Evolutionary conservation across 2,329 filamentous ascomycete species (phyloP).

Genomic region (Neoascochyta sp.): DNA sequence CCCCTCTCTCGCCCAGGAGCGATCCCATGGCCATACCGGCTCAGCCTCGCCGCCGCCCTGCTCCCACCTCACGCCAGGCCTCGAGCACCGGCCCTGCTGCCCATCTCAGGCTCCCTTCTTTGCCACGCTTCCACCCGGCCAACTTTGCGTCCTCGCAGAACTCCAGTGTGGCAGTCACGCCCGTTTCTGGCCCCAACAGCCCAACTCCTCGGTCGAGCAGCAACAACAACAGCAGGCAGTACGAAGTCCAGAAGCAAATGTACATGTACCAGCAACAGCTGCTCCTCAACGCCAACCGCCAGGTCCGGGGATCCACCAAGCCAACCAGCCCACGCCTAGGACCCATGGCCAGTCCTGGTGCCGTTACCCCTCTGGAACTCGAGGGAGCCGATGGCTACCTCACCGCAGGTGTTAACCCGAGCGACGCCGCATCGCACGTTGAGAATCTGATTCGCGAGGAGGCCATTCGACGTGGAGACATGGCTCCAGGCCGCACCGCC

Average conservation of each 20-base stretch:
- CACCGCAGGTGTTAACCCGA: constrained; percentile 41
- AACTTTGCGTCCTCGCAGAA: constrained; percentile 45
- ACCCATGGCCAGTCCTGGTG: constrained; percentile 50
- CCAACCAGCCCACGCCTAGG: constrained; percentile 49
- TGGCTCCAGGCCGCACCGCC: constrained; percentile 27
- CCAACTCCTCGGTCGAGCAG: constrained; percentile 41
- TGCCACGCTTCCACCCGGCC: constrained; percentile 53
- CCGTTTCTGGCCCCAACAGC: constrained; percentile 38
- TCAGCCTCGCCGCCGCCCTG: constrained; percentile 31
- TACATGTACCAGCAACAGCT: constrained; percentile 49
- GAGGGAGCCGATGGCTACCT: constrained; percentile 46
- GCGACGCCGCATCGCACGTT: constrained; percentile 41
- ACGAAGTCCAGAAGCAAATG: constrained; percentile 50
- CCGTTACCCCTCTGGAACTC: constrained; percentile 52
- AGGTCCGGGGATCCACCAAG: constrained; percentile 29
- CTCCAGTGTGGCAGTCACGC: constrained; percentile 37
- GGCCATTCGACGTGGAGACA: constrained; percentile 36
- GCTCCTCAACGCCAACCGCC: constrained; percentile 29
- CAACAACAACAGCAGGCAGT: constrained; percentile 41
- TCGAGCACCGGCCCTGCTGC: constrained; percentile 33
- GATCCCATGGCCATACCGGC: constrained; percentile 37
- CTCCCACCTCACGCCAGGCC: constrained; percentile 33
- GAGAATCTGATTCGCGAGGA: constrained; percentile 49
- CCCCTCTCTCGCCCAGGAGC: constrained; percentile 35
- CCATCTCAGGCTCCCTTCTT: constrained; percentile 46